Percentiles rank a stretch among this genome's conserved stretches.
Conservation (phyloP, 1,139 yeast species). For the Maudiozyma humilis region DNA sequence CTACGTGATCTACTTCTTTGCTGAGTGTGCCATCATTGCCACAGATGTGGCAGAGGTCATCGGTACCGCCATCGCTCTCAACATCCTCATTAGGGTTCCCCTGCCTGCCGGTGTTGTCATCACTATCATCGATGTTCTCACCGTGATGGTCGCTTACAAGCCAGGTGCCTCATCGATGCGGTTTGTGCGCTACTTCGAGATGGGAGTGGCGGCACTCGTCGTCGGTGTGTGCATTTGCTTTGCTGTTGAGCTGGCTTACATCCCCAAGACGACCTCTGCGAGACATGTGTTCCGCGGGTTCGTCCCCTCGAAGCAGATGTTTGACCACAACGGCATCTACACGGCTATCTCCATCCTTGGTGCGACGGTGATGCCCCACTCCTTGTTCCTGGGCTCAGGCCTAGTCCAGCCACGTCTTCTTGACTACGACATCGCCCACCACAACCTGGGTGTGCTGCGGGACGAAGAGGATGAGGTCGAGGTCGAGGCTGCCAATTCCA, state of each 20-base stretch:
- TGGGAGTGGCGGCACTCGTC: conserved; percentile 58
- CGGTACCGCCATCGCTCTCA: conserved; percentile 79
- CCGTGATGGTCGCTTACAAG: conserved; percentile 66
- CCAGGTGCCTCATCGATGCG: conserved; percentile 59
- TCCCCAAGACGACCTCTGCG: conserved; percentile 41
- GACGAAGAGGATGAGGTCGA: conserved; percentile 12
- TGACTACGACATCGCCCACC: conserved; percentile 47
- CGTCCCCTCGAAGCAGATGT: conserved; percentile 57
- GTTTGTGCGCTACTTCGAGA: conserved; percentile 59
- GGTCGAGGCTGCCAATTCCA: conserved; percentile 1
- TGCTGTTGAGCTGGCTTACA: conserved; percentile 54
- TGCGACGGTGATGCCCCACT: conserved; percentile 80
- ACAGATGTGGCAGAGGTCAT: conserved; percentile 84
- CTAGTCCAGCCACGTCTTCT: conserved; percentile 64
- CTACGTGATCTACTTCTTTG: conserved; percentile 50
- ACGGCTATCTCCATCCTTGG: conserved; percentile 73
- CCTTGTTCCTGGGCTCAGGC: conserved; percentile 67
- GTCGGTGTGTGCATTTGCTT: conserved; percentile 64
- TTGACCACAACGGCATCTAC: conserved; percentile 56
- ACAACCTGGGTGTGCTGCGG: conserved; percentile 30
- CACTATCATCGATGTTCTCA: conserved; percentile 62
- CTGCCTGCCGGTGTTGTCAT: conserved; percentile 71
- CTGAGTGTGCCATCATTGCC: conserved; percentile 75
- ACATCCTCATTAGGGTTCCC: conserved; percentile 59
- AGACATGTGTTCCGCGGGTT: conserved; percentile 59